Percentiles rank a stretch among this genome's conserved stretches.
Conservation (phyloP, 1,139 yeast species). For the Nakaseomyces nivariensis region DNA sequence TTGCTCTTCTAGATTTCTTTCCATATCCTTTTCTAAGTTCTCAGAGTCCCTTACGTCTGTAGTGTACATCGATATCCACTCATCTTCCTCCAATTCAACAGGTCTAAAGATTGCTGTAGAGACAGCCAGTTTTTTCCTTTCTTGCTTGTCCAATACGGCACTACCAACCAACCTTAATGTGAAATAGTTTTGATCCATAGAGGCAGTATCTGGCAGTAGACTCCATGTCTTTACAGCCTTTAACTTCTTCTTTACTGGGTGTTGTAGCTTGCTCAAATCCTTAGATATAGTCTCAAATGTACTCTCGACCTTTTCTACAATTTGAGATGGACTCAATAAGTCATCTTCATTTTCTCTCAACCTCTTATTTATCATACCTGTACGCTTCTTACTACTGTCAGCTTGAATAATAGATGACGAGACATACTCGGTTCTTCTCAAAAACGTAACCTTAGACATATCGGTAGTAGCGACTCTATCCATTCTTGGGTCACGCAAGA, state of each 20-base stretch:
- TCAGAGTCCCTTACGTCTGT: constrained; percentile 42
- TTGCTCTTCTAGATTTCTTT: constrained; percentile 36
- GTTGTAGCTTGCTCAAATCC: constrained; percentile 41
- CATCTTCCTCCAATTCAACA: constrained; percentile 62
- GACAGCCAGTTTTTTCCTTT: constrained; percentile 38
- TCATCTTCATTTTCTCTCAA: constrained; percentile 15
- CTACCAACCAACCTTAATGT: constrained; percentile 71
- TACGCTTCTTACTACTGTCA: constrained; percentile 12
- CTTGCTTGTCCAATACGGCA: constrained; percentile 48
- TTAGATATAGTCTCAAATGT: constrained; percentile 57
- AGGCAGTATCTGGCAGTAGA: constrained; percentile 78
- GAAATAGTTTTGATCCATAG: constrained; percentile 69
- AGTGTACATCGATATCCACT: constrained; percentile 72
- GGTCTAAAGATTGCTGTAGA: constrained; percentile 67
- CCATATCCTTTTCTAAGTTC: constrained; percentile 30
- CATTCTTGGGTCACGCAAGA: constrained; percentile 67
- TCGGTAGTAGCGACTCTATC: constrained; percentile 44
- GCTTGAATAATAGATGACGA: constrained; percentile 19
- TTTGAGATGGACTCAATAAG: constrained; percentile 19
- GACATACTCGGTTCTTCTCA: constrained; percentile 90
- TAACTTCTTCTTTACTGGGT: constrained; percentile 67
- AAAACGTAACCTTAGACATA: constrained; percentile 59
- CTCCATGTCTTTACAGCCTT: constrained; percentile 75
- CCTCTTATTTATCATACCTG: constrained; percentile 5
- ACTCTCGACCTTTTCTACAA: constrained; percentile 46